A percentile compares a stretch with the other conserved stretches of the same genome.
Evolutionary conservation across 1,139 yeast species (phyloP).

Genomic region (Yamadazyma sp.): DNA sequence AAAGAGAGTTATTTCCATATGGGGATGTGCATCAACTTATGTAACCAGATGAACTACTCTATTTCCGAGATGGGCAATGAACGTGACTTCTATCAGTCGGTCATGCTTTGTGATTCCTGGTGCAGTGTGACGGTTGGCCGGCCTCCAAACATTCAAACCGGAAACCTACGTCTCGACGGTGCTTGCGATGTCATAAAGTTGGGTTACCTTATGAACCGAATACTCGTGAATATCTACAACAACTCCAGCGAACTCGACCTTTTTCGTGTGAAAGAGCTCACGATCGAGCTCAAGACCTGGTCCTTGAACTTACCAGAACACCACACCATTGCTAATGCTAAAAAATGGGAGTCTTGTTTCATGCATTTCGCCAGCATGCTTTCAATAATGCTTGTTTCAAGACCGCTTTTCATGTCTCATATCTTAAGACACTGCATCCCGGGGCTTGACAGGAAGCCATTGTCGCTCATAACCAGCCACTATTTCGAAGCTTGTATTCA

Average conservation of each 20-base stretch:
- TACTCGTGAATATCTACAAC: conserved; percentile 25
- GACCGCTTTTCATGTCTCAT: conserved; percentile 44
- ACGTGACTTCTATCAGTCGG: background rate
- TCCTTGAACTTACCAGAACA: conserved; percentile 18
- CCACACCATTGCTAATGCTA: background rate
- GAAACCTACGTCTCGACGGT: too few relatives aligned
- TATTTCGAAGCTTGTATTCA: conserved; percentile 9
- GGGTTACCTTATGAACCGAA: conserved; percentile 11
- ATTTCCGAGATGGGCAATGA: background rate
- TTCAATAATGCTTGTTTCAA: conserved; percentile 41
- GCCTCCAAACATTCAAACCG: conserved; percentile 5
- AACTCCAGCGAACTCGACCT: conserved; percentile 22
- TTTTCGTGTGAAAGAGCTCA: conserved; percentile 33
- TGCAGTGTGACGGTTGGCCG: conserved; percentile 8
- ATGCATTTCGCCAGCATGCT: conserved; percentile 38
- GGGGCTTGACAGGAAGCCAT: background rate
- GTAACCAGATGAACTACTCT: conserved; percentile 27
- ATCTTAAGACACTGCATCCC: conserved; percentile 10
- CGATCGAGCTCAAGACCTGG: conserved; percentile 43
- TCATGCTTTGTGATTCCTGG: conserved; percentile 9
- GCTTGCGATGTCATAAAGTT: background rate
- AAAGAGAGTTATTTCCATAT: conserved; percentile 41
- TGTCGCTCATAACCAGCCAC: background rate
- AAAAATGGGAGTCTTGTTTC: background rate
- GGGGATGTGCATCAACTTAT: conserved; percentile 25